phyloP scores from a whole-genome alignment of 78 protist genomes.

The Salpingoeca rosetta region DNA sequence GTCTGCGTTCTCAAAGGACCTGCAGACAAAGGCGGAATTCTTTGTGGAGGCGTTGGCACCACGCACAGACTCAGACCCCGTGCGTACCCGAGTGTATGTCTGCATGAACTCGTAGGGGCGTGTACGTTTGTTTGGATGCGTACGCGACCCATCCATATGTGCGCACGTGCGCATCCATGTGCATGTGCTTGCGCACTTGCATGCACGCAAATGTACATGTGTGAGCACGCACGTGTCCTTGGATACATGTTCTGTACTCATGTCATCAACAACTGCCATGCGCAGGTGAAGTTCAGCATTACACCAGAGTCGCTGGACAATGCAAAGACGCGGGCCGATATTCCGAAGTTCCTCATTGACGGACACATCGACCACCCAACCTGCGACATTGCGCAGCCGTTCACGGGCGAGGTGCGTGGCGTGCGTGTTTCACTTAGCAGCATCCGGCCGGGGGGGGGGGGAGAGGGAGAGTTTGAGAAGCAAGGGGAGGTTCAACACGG shows the following conservation, averaged over 20 bases:
- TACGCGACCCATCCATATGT: too few relatives aligned
- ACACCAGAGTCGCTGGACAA: slow-evolving; percentile 52
- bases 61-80: too few relatives aligned
- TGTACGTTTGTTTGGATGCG: too few relatives aligned
- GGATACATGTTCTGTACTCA: not conserved
- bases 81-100: too few relatives aligned
- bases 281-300: slow-evolving; percentile 19
- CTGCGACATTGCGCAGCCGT: slow-evolving; percentile 58
- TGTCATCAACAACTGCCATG: not conserved
- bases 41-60: slow-evolving; percentile 52
- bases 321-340: slow-evolving; percentile 15
- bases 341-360: slow-evolving; percentile 61
- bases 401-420: slow-evolving; percentile 12
- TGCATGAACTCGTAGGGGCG: too few relatives aligned
- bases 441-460: not conserved
- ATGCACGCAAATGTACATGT: not conserved
- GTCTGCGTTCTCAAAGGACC: slow-evolving; percentile 51
- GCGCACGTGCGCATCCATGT: not conserved
- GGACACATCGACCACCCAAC: slow-evolving; percentile 50
- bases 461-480: not conserved
- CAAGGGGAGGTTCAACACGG: too few relatives aligned
- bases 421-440: not conserved
- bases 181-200: not conserved
- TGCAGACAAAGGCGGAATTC: slow-evolving; percentile 44
- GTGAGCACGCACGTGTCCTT: not conserved